phyloP scores from a whole-genome alignment of 768 basidiomycete genomes.

The Dioszegia hungarica region DNA sequence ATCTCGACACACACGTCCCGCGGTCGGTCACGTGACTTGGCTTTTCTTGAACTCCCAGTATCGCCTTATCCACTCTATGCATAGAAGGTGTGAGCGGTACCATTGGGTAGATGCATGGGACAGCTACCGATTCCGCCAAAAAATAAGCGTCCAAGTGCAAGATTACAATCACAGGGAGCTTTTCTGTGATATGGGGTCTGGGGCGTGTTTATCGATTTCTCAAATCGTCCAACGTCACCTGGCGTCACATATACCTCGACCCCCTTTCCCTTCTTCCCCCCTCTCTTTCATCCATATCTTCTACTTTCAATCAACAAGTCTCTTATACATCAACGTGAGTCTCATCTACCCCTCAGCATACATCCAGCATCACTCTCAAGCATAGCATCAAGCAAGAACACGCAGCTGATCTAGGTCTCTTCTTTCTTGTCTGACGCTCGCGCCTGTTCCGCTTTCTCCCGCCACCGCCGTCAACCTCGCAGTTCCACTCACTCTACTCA shows the following conservation, averaged over 20 bases:
- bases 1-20: not conserved
- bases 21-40: too few species aligned
- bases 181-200: too few species aligned
- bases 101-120: not conserved
- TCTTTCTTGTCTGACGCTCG: not conserved
- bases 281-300: not conserved
- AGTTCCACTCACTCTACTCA: constrained; percentile 17
- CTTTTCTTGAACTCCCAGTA: too few species aligned
- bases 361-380: not conserved
- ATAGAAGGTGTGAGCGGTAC: constrained; percentile 5
- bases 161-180: too few species aligned
- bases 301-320: not conserved
- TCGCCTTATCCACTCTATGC: not conserved
- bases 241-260: constrained; percentile 3
- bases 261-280: constrained; percentile 16
- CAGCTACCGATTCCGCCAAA: not conserved
- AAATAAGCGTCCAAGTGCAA: not conserved
- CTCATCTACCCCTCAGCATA: not conserved
- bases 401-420: constrained; percentile 2
- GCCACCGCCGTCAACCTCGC: constrained; percentile 9
- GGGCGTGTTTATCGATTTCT: not conserved
- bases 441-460: constrained; percentile 7
- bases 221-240: not conserved
- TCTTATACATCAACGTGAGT: constrained; percentile 2
- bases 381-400: not conserved